Percentiles rank a stretch among this genome's conserved stretches.
Conservation (phyloP, 2,329 filamentous ascomycete species). For the Cordyceps militaris region DNA sequence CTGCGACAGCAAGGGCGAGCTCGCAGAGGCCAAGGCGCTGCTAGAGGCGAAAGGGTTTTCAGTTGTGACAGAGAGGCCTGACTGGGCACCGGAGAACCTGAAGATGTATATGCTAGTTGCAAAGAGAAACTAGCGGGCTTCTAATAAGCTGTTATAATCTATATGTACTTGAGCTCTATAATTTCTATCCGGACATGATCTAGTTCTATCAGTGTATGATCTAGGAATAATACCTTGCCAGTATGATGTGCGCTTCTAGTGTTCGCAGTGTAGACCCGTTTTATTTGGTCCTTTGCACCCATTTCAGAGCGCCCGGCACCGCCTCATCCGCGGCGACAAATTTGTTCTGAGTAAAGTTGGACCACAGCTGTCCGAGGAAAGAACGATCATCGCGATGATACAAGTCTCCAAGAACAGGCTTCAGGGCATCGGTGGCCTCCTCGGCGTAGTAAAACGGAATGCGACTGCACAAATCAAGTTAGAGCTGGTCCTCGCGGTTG, state of each 20-base stretch:
- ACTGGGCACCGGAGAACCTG: slow-evolving; percentile 6
- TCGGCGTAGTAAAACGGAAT: slow-evolving; percentile 56
- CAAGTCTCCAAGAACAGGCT: slow-evolving; percentile 46
- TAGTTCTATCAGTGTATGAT: neutral
- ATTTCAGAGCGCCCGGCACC: slow-evolving; percentile 16
- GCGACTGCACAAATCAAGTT: slow-evolving; percentile 21
- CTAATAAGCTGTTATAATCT: neutral
- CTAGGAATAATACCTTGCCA: neutral
- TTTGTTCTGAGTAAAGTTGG: slow-evolving; percentile 39
- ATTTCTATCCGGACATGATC: neutral
- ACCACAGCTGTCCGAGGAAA: slow-evolving; percentile 40
- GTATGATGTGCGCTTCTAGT: neutral
- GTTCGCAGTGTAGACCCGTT: too few species aligned
- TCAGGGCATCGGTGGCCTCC: slow-evolving; percentile 51
- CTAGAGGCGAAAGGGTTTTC: slow-evolving; percentile 18
- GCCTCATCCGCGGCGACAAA: slow-evolving; percentile 36
- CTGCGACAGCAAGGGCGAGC: slow-evolving; percentile 14
- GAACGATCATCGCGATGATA: slow-evolving; percentile 41
- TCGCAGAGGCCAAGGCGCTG: slow-evolving; percentile 13
- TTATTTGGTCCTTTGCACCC: slow-evolving; percentile 11
- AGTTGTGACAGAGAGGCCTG: slow-evolving; percentile 10
- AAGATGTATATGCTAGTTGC: slow-evolving; percentile 13
- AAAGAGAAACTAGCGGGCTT: neutral
- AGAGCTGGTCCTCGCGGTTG: neutral
- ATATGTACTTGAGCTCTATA: neutral